Percentiles rank a stretch among this genome's conserved stretches.
phyloP scores from a whole-genome alignment of 2,329 filamentous ascomycete genomes.

The Penicillium vulpinum region DNA sequence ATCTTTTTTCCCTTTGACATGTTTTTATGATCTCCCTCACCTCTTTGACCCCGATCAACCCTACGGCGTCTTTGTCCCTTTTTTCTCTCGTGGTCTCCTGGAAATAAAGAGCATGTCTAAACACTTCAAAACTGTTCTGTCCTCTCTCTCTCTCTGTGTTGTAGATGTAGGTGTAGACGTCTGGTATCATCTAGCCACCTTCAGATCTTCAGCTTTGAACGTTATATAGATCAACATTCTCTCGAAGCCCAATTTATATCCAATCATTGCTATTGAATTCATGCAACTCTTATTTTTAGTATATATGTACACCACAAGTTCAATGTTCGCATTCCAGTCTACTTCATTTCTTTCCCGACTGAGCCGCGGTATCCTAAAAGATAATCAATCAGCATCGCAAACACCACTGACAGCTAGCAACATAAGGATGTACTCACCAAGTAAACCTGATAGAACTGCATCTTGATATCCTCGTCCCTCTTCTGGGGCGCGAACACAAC shows the following conservation, averaged over 20 bases:
- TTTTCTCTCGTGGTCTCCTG: slow-evolving; percentile 32
- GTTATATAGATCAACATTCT: neutral
- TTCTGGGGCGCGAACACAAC: slow-evolving; percentile 34
- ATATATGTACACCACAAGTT: neutral
- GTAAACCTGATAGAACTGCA: slow-evolving; percentile 45
- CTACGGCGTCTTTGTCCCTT: slow-evolving; percentile 28
- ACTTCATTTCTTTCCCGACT: slow-evolving; percentile 35
- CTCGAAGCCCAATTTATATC: neutral
- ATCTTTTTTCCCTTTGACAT: slow-evolving; percentile 23
- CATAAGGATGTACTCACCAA: slow-evolving; percentile 29
- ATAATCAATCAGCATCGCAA: slow-evolving; percentile 7
- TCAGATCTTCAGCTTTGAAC: neutral
- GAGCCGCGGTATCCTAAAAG: slow-evolving; percentile 35
- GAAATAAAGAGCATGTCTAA: slow-evolving; percentile 35
- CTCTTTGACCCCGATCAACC: slow-evolving; percentile 29
- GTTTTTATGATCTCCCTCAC: slow-evolving; percentile 27
- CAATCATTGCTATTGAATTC: neutral
- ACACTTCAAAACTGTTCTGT: slow-evolving; percentile 25
- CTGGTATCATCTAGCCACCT: neutral
- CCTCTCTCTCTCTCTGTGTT: slow-evolving; percentile 6
- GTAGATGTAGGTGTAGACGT: slow-evolving; percentile 9
- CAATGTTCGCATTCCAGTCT: neutral
- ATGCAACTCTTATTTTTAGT: neutral
- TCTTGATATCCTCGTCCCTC: slow-evolving; percentile 29
- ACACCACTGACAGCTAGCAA: neutral